Conservation (phyloP, 495 filamentous ascomycete species). For the Lasiosphaeria ovina region DNA sequence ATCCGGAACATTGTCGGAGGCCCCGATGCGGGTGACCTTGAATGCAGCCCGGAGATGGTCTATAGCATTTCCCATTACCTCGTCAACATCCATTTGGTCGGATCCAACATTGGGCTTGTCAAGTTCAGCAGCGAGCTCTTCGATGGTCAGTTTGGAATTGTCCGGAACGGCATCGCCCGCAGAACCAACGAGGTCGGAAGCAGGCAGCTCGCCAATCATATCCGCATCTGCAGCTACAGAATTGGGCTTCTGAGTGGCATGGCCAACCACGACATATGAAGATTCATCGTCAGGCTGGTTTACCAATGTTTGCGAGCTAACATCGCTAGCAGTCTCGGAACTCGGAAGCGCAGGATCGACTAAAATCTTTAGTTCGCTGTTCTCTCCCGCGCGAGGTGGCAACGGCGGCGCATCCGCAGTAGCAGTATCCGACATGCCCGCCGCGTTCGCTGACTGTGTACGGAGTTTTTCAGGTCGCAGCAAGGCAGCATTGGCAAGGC, state of each 20-base stretch:
- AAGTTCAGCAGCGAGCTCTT: slow-evolving; percentile 42
- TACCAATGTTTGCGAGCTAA: slow-evolving; percentile 48
- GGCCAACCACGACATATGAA: slow-evolving; percentile 14
- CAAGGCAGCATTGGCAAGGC: slow-evolving; percentile 76
- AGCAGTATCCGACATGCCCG: slow-evolving; percentile 1
- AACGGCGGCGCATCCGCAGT: slow-evolving; percentile 23
- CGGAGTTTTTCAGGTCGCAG: slow-evolving; percentile 27
- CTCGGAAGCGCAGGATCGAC: slow-evolving; percentile 20
- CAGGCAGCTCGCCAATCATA: slow-evolving; percentile 18
- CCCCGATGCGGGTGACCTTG: slow-evolving; percentile 56
- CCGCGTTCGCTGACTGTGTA: slow-evolving; percentile 9
- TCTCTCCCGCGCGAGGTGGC: slow-evolving; percentile 26
- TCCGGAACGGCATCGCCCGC: slow-evolving; percentile 15
- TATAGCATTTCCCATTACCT: slow-evolving; percentile 88
- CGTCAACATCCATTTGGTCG: slow-evolving; percentile 83
- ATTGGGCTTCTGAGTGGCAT: slow-evolving; percentile 4
- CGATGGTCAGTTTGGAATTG: slow-evolving; percentile 32
- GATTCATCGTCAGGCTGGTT: slow-evolving; percentile 32
- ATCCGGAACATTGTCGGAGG: slow-evolving; percentile 55
- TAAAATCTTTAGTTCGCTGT: slow-evolving; percentile 13
- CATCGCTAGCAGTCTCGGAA: slow-evolving; percentile 33
- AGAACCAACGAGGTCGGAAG: neutral
- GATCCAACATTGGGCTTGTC: slow-evolving; percentile 46
- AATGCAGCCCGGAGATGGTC: slow-evolving; percentile 90
- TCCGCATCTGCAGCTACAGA: slow-evolving; percentile 11